A percentile compares a stretch with the other conserved stretches of the same genome.
Conservation (phyloP, 495 filamentous ascomycete genomes). For the Penicillium dipodomyicola region DNA sequence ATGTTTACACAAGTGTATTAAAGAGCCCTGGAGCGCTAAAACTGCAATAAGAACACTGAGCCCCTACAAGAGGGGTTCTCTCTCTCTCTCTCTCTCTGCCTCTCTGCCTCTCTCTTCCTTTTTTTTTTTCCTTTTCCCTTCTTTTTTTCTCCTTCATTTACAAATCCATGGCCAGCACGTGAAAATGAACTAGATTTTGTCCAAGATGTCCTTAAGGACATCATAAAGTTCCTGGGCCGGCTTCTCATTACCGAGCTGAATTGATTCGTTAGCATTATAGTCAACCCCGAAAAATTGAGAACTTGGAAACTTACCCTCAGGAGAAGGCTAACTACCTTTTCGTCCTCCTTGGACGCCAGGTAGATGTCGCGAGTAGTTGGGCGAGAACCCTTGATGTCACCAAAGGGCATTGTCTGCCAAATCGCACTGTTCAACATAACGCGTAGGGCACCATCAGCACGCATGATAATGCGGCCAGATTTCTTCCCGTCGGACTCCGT, state of each 20-base stretch:
- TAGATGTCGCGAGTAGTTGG: conserved; percentile 51
- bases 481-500: conserved; percentile 51
- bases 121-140: too few relatives aligned
- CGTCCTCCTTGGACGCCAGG: conserved; percentile 61
- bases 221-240: neutral
- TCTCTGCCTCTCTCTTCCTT: too few relatives aligned
- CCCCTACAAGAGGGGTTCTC: too few relatives aligned
- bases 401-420: conserved; percentile 68
- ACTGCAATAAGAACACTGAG: neutral
- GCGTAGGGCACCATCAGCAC: conserved; percentile 79
- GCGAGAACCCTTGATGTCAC: conserved; percentile 51
- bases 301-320: conserved; percentile 60
- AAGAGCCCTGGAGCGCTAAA: neutral
- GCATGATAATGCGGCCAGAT: conserved; percentile 74
- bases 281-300: too few relatives aligned
- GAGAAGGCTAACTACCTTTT: conserved; percentile 58
- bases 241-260: neutral
- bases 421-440: conserved; percentile 83
- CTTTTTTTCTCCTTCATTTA: too few relatives aligned
- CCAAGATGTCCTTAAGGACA: too few relatives aligned
- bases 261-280: neutral
- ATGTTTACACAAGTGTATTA: neutral
- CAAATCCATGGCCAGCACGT: too few relatives aligned
- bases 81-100: too few relatives aligned
- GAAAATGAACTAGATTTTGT: too few relatives aligned